Evolutionary conservation across 2,329 filamentous ascomycete species (phyloP).

Genomic region (Hypoxylon sp.): DNA sequence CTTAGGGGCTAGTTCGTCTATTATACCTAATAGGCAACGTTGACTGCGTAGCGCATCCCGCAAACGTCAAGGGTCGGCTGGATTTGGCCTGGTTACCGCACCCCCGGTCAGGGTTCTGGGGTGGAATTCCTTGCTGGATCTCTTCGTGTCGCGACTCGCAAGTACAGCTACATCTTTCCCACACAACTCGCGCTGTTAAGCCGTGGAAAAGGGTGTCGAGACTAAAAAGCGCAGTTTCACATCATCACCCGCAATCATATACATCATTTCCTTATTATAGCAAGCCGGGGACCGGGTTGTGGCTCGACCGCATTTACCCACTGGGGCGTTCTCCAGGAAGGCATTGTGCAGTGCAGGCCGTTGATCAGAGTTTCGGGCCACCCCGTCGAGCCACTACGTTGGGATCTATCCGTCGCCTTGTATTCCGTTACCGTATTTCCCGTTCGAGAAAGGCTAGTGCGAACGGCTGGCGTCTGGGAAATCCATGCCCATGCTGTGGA

Average conservation of each 20-base stretch:
- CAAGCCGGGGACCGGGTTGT: conserved; percentile 34
- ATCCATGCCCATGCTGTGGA: conserved; percentile 42
- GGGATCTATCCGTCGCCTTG: conserved; percentile 56
- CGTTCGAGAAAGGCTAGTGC: conserved; percentile 48
- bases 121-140: conserved; percentile 39
- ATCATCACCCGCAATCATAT: conserved; percentile 34
- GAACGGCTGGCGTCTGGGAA: conserved; percentile 46
- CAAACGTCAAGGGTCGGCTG: conserved; percentile 40
- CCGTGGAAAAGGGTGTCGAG: conserved; percentile 27
- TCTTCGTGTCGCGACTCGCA: conserved; percentile 36
- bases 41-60: conserved; percentile 43
- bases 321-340: conserved; percentile 32
- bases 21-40: conserved; percentile 40
- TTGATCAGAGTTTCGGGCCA: conserved; percentile 55
- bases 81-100: conserved; percentile 38
- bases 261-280: conserved; percentile 38
- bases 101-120: conserved; percentile 37
- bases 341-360: conserved; percentile 44
- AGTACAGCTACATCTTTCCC: conserved; percentile 40
- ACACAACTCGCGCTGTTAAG: conserved; percentile 21
- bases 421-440: conserved; percentile 54
- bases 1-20: conserved; percentile 31
- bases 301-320: conserved; percentile 42
- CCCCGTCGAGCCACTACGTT: conserved; percentile 54
- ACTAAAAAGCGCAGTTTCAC: conserved; percentile 40